A percentile compares a stretch with the other conserved stretches of the same genome.
phyloP scores from a whole-genome alignment of 1,284 basidiomycete genomes.

The Sanghuangporus baumii region DNA sequence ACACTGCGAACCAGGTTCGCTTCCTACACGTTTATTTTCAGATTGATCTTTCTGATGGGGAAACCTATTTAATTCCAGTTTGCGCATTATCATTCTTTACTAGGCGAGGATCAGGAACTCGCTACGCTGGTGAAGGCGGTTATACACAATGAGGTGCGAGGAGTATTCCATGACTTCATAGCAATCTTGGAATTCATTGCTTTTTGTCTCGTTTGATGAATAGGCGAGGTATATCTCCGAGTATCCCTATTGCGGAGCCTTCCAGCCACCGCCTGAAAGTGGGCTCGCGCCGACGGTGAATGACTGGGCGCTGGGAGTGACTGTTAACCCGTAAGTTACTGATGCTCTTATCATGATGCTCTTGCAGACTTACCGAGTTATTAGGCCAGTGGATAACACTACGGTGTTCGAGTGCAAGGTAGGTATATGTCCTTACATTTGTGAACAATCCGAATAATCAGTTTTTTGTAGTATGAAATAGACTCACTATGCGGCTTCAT shows the following conservation, averaged over 20 bases:
- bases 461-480: constrained; percentile 74
- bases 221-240: constrained; percentile 60
- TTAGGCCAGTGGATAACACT: constrained; percentile 58
- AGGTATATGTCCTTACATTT: too few species aligned
- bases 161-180: too few species aligned
- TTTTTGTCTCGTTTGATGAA: background rate
- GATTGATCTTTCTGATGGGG: background rate
- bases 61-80: constrained; percentile 37
- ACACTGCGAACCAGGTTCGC: constrained; percentile 67
- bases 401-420: constrained; percentile 79
- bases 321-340: constrained; percentile 58
- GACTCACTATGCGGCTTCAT: constrained; percentile 73
- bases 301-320: constrained; percentile 58
- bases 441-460: too few species aligned
- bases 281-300: constrained; percentile 57
- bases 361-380: background rate
- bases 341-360: background rate
- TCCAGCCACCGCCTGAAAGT: constrained; percentile 72
- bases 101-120: constrained; percentile 51
- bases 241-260: constrained; percentile 71
- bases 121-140: constrained; percentile 64
- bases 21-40: background rate
- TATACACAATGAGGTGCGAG: constrained; percentile 56
- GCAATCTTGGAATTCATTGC: background rate
- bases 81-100: constrained; percentile 57